phyloP scores from a whole-genome alignment of 2,329 filamentous ascomycete species.

The Colletotrichum filicis region DNA sequence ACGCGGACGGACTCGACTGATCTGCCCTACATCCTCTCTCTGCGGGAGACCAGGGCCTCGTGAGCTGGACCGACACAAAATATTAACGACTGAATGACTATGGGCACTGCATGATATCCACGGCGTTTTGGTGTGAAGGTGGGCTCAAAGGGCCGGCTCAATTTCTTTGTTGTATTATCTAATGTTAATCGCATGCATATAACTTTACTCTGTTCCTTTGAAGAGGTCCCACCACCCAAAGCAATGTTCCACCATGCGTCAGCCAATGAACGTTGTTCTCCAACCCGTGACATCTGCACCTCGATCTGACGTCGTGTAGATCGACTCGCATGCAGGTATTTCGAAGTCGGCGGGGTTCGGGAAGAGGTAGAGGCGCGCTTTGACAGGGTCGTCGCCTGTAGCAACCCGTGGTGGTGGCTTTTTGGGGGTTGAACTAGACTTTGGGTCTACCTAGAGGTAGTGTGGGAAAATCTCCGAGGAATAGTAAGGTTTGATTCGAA shows the following conservation, averaged over 20 bases:
- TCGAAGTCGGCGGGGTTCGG: neutral
- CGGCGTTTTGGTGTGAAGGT: constrained; percentile 19
- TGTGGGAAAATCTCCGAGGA: constrained; percentile 2
- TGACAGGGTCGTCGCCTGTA: constrained; percentile 10
- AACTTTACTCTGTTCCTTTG: neutral
- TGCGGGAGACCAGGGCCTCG: constrained; percentile 29
- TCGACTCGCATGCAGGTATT: neutral
- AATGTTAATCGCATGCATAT: constrained; percentile 21
- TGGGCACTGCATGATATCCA: constrained; percentile 32
- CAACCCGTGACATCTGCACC: constrained; percentile 5
- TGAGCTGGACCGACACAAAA: constrained; percentile 19
- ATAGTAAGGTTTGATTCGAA: neutral
- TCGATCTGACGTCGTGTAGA: neutral
- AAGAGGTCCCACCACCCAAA: neutral
- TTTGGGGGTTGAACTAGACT: neutral
- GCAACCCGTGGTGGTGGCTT: constrained; percentile 16
- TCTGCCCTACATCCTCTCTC: constrained; percentile 48
- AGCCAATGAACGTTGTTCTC: neutral
- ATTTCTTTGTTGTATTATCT: constrained; percentile 19
- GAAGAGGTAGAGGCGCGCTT: neutral
- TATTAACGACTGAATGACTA: constrained; percentile 30
- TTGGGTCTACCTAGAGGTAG: neutral
- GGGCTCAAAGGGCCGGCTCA: neutral
- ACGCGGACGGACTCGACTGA: constrained; percentile 46
- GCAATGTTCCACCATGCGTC: neutral